Percentiles rank a stretch among this genome's conserved stretches.
These are phyloP conservation scores for Cutaneotrichosporon arboriforme DNA, from an alignment of 1,284 basidiomycete species.

Conservation along the genomic window DNA sequence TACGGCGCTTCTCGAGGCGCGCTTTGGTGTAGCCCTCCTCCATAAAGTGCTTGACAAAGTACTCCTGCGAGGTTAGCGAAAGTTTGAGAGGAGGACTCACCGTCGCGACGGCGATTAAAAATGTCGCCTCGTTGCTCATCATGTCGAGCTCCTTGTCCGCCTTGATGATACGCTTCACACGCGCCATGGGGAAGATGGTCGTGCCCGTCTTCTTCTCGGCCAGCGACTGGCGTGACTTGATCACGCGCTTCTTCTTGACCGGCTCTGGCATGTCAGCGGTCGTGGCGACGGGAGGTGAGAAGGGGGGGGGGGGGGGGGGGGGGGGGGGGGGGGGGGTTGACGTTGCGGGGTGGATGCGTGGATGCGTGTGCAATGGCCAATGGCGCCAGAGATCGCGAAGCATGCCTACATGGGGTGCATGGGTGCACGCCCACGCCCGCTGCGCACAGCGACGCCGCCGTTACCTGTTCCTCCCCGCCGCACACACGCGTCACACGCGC, in stretches of 20 bases:
- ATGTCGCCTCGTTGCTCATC: slow-evolving; percentile 49
- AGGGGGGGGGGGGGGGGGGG: background rate
- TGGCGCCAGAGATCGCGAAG: background rate
- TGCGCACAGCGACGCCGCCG: no score
- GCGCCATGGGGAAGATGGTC: slow-evolving; percentile 45
- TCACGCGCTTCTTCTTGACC: slow-evolving; percentile 32
- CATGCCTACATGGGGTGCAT: background rate
- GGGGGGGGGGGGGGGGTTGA: background rate
- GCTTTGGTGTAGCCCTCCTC: slow-evolving; percentile 47
- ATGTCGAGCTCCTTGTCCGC: slow-evolving; percentile 50
- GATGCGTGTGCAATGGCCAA: no score
- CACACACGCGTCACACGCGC: background rate
- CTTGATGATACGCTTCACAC: slow-evolving; percentile 50
- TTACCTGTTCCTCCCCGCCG: no score
- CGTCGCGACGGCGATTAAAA: slow-evolving; percentile 48
- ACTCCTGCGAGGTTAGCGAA: slow-evolving; percentile 32
- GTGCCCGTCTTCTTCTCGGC: slow-evolving; percentile 44
- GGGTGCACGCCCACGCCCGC: background rate
- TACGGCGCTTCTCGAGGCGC: slow-evolving; percentile 45
- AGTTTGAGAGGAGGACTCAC: background rate
- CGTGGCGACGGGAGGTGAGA: background rate
- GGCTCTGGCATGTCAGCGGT: slow-evolving; percentile 5
- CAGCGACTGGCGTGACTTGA: slow-evolving; percentile 41
- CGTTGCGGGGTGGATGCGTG: no score
- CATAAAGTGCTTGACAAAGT: slow-evolving; percentile 49